phyloP scores from a whole-genome alignment of 164 flowering plant genomes.

The Saururus chinensis region DNA sequence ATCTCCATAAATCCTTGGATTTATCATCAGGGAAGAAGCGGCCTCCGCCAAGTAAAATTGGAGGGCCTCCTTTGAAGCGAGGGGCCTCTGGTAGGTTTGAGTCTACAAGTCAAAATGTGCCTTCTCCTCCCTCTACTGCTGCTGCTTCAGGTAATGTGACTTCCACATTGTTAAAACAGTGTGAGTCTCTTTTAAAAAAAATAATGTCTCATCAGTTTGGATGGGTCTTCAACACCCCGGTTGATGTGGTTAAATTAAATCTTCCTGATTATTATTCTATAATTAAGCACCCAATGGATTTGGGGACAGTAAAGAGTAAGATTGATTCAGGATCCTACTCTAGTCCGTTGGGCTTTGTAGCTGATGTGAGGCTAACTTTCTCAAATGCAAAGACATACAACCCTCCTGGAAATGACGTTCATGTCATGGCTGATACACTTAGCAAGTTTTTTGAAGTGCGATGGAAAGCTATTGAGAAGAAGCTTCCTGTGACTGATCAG shows the following conservation, averaged over 20 bases:
- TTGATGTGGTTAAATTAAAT: slow-evolving; percentile 56
- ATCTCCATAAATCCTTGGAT: background rate
- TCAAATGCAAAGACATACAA: slow-evolving; percentile 77
- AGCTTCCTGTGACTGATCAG: slow-evolving; percentile 21
- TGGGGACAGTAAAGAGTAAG: slow-evolving; percentile 61
- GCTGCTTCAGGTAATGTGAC: background rate
- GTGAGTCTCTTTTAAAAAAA: slow-evolving; percentile 43
- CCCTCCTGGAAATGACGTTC: slow-evolving; percentile 58
- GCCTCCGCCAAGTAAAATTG: slow-evolving; percentile 18
- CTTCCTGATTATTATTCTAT: slow-evolving; percentile 73
- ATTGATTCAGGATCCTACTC: slow-evolving; percentile 36
- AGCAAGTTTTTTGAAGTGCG: slow-evolving; percentile 55
- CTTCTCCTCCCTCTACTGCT: background rate
- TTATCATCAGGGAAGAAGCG: slow-evolving; percentile 27
- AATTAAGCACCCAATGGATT: slow-evolving; percentile 80
- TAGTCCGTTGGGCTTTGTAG: slow-evolving; percentile 46
- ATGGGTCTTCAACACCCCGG: slow-evolving; percentile 62
- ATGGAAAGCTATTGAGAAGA: slow-evolving; percentile 75
- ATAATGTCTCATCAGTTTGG: slow-evolving; percentile 45
- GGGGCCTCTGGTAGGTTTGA: slow-evolving; percentile 22
- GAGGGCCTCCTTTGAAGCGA: slow-evolving; percentile 21
- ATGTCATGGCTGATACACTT: slow-evolving; percentile 51
- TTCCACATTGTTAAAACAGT: slow-evolving; percentile 40
- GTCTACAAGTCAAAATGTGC: slow-evolving; percentile 9
- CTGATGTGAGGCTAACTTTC: slow-evolving; percentile 74